Evolutionary conservation across 805 yeast species (phyloP), one percentile per base, ranked within the genome.

Genomic region (Saccharomycopsis amapae): DNA sequence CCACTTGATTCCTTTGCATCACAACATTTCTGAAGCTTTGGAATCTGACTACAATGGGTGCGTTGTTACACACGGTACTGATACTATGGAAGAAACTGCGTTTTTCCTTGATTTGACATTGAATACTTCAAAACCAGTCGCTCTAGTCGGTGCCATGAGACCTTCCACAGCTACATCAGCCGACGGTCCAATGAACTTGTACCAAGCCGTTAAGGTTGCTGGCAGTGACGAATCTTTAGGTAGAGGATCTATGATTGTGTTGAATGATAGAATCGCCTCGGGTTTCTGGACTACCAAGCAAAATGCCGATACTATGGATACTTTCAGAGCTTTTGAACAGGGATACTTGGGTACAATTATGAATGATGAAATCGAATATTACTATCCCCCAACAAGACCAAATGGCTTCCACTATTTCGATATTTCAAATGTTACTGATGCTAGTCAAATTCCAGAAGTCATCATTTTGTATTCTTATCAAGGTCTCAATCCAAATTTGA

Each of bases 11-110:
- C 62, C 64, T 40, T 66, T 79, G 40, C 69, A 75, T 57, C 77
- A 31, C 64, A 61, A 36, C 50, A 61, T 2, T 60, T 53, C 34
- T 9, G 30, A 26, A 9, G 30, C 30, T 26, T 26, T 26, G 30
- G 12, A 12, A 9, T 7, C 10, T 26, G 59, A 58, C 13, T 74
- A 67, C 51, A 78, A 76, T 54, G 84, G 83, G 34, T 70, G 78
- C 17, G 84, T 79, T 36, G 73, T 79, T 32, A 79, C 84, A 1
- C 85, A 79, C 58, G 85, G 85, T n/a, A 79, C 85, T 5, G 85
- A 79, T 55, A 75, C 84, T 1, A 67, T 78, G 65, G 79, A 80
- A 42, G 85, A 79, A 57, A 78, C 85, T 5, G 76, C 83, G 0
- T 78, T 79, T 56, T 79, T 79, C 58, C 61, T 79, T 31, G 81